Percentiles rank a stretch among this genome's conserved stretches.
These are phyloP conservation scores for Linanthus parryae DNA, from an alignment of 148 eudicot species.

Conservation along the genomic window DNA sequence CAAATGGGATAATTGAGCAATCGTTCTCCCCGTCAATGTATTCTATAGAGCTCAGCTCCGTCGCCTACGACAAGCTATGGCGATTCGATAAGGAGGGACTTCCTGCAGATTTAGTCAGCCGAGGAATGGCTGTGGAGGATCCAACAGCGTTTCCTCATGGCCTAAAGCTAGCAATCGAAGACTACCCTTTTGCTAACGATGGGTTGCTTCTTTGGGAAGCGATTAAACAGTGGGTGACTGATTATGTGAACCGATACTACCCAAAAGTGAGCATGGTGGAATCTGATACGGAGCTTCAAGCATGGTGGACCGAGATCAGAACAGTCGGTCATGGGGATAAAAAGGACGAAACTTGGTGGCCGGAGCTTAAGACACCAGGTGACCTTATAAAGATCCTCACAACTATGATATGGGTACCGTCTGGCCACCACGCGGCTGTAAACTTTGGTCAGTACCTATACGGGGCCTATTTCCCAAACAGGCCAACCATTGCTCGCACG, in stretches of 20 bases:
- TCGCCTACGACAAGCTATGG: conserved; percentile 83
- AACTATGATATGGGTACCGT: conserved; percentile 77
- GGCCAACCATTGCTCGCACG: conserved; percentile 78
- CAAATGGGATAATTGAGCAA: conserved; percentile 82
- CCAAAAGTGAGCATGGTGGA: conserved; percentile 39
- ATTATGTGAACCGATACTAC: conserved; percentile 69
- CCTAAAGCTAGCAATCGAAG: conserved; percentile 71
- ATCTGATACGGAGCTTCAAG: conserved; percentile 73
- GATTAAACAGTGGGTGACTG: conserved; percentile 62
- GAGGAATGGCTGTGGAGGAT: conserved; percentile 97
- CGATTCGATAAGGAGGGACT: conserved; percentile 87
- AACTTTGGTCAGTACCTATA: conserved; percentile 97
- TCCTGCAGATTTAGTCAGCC: conserved; percentile 87
- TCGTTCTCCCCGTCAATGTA: conserved; percentile 77
- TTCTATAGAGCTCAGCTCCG: conserved; percentile 84
- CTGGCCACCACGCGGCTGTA: conserved; percentile 92
- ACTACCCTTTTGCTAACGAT: conserved; percentile 94
- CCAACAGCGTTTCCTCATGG: conserved; percentile 68
- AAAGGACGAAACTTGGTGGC: conserved; percentile 92
- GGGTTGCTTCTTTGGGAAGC: conserved; percentile 95
- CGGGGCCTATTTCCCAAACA: conserved; percentile 85
- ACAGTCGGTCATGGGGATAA: conserved; percentile 74
- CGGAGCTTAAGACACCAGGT: conserved; percentile 58
- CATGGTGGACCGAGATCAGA: conserved; percentile 94
- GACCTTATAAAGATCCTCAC: conserved; percentile 60